Evolutionary conservation across 2,329 filamentous ascomycete genomes (phyloP).

Genomic region (Exophiala oligosperma): DNA sequence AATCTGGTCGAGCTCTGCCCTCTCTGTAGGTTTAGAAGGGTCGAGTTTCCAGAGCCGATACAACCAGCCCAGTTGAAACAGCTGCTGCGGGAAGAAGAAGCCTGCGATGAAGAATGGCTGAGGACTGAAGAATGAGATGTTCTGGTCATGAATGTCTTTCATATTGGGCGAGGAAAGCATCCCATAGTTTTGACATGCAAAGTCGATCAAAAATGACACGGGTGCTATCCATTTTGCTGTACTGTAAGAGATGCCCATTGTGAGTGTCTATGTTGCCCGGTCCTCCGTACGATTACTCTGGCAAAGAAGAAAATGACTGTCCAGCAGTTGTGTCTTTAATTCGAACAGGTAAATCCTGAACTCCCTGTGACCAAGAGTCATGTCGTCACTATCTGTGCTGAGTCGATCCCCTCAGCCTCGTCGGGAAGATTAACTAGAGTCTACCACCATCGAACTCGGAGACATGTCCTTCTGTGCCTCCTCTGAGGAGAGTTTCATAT

Average conservation of each 20-base stretch:
- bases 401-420: neutral
- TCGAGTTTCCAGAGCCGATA: slow-evolving; percentile 56
- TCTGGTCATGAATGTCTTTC: slow-evolving; percentile 59
- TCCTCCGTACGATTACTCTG: neutral
- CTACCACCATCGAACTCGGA: neutral
- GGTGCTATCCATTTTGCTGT: slow-evolving; percentile 41
- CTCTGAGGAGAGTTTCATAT: neutral
- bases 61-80: slow-evolving; percentile 59
- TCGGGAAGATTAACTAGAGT: neutral
- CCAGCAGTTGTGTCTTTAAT: neutral
- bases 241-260: slow-evolving; percentile 15
- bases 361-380: neutral
- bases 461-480: no score
- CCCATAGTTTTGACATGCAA: slow-evolving; percentile 61
- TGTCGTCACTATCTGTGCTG: slow-evolving; percentile 1
- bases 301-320: neutral
- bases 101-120: slow-evolving; percentile 60
- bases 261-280: neutral
- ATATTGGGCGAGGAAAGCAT: slow-evolving; percentile 58
- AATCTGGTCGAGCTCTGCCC: slow-evolving; percentile 51
- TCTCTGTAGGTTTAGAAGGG: slow-evolving; percentile 36
- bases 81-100: slow-evolving; percentile 63
- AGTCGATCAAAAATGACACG: slow-evolving; percentile 56
- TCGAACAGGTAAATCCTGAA: neutral
- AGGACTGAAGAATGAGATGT: slow-evolving; percentile 60